phyloP scores from a whole-genome alignment of 192 early-diverging fungal genomes.

The Phycomyces blakesleeanus region DNA sequence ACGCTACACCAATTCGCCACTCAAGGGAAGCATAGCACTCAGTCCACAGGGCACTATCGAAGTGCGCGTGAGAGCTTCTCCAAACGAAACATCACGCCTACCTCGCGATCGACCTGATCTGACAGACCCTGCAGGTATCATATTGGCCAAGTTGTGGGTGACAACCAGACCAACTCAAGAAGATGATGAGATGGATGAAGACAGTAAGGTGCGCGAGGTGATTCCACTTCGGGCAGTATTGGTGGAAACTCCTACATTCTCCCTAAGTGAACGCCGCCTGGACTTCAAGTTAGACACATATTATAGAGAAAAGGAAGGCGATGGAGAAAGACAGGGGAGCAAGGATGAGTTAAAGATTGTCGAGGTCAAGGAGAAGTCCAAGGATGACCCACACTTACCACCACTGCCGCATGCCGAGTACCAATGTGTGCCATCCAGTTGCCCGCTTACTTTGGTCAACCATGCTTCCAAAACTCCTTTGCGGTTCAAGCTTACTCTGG shows the following conservation, averaged over 20 bases:
- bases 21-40: slow-evolving; percentile 63
- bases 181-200: slow-evolving; percentile 32
- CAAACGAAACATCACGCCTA: slow-evolving; percentile 59
- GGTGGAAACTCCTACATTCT: slow-evolving; percentile 65
- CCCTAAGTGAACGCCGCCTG: slow-evolving; percentile 62
- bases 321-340: slow-evolving; percentile 34
- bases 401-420: slow-evolving; percentile 8
- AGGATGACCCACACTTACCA: slow-evolving; percentile 20
- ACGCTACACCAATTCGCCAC: slow-evolving; percentile 77
- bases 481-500: slow-evolving; percentile 64
- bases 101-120: slow-evolving; percentile 51
- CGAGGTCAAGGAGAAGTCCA: neutral
- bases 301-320: slow-evolving; percentile 39
- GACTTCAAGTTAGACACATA: slow-evolving; percentile 58
- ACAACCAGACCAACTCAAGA: slow-evolving; percentile 47
- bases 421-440: slow-evolving; percentile 18
- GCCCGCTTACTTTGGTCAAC: slow-evolving; percentile 57
- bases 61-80: slow-evolving; percentile 60
- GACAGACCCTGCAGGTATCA: slow-evolving; percentile 58
- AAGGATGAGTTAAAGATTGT: neutral
- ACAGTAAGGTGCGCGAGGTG: slow-evolving; percentile 47
- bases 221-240: slow-evolving; percentile 67
- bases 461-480: slow-evolving; percentile 59
- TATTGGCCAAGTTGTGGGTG: slow-evolving; percentile 67
- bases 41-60: slow-evolving; percentile 65